Evolutionary conservation across 495 filamentous ascomycete species (phyloP).

Genomic region (Jackrogersella minutella): DNA sequence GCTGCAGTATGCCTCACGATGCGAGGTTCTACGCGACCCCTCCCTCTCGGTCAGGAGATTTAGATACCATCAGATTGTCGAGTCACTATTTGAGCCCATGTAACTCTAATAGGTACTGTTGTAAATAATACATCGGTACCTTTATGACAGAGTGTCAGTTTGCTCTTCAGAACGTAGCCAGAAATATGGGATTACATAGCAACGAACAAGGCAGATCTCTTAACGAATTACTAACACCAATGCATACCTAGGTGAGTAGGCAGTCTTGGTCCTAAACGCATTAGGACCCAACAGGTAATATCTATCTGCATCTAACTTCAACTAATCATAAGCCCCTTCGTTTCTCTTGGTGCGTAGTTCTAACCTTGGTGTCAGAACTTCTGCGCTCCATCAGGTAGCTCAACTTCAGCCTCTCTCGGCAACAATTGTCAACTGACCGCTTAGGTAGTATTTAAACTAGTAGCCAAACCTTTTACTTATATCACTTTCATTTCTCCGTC

Average conservation of each 20-base stretch:
- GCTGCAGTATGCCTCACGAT: slow-evolving; percentile 5
- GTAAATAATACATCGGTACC: too few relatives aligned
- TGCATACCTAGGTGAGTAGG: too few relatives aligned
- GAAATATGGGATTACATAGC: not conserved
- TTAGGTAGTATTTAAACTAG: not conserved
- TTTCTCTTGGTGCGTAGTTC: not conserved
- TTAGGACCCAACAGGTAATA: not conserved
- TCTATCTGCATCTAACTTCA: not conserved
- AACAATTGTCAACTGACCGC: not conserved
- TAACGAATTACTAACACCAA: not conserved
- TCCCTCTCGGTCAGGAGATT: slow-evolving; percentile 9
- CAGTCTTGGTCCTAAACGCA: too few relatives aligned
- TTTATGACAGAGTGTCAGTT: too few relatives aligned
- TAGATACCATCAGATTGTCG: not conserved
- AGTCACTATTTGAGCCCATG: not conserved
- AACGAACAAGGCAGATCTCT: not conserved
- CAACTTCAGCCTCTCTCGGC: slow-evolving; percentile 3
- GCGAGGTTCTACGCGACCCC: not conserved
- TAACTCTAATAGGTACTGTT: too few relatives aligned
- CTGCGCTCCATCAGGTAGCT: not conserved
- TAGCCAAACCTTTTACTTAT: not conserved
- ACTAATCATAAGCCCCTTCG: not conserved
- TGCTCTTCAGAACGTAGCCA: not conserved
- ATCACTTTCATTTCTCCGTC: not conserved
- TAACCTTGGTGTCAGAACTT: not conserved